phyloP scores from a whole-genome alignment of 495 filamentous ascomycete genomes.

The Talaromyces nanjingensis region DNA sequence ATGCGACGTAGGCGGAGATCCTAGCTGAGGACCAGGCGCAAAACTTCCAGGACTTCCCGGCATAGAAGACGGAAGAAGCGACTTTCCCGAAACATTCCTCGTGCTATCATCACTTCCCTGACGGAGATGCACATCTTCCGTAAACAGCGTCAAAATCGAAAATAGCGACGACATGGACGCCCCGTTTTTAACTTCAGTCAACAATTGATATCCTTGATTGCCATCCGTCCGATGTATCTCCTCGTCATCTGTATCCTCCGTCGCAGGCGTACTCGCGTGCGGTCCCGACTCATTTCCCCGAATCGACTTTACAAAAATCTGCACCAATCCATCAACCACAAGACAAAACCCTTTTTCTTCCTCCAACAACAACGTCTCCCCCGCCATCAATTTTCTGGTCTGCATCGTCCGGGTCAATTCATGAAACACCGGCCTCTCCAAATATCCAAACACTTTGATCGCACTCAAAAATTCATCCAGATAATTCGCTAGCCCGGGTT shows the following conservation, averaged over 20 bases:
- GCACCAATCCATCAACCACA: constrained; percentile 92
- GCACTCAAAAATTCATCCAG: constrained; percentile 96
- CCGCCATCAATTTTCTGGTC: constrained; percentile 89
- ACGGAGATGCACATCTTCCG: constrained; percentile 81
- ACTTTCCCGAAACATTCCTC: constrained; percentile 34
- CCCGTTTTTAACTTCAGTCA: constrained; percentile 97
- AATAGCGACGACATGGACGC: constrained; percentile 98
- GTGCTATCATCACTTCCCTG: constrained; percentile 54
- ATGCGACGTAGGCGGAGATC: not conserved
- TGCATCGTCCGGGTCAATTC: constrained; percentile 98
- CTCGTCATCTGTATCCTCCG: constrained; percentile 51
- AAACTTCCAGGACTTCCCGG: constrained; percentile 36
- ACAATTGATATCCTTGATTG: constrained; percentile 78
- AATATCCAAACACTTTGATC: constrained; percentile 98
- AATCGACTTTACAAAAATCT: constrained; percentile 95
- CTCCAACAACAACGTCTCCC: constrained; percentile 88
- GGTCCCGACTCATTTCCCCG: constrained; percentile 36
- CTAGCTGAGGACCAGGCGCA: constrained; percentile 27
- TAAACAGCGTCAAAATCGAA: constrained; percentile 93
- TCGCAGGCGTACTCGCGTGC: constrained; percentile 14
- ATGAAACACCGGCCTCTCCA: constrained; percentile 94
- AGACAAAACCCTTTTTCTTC: constrained; percentile 98
- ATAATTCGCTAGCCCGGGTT: constrained; percentile 87
- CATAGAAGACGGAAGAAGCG: constrained; percentile 38
- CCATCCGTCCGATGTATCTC: constrained; percentile 52